Evolutionary conservation across 2,329 filamentous ascomycete species (phyloP), one percentile per base, ranked within the genome.

Genomic region (Calonectria pseudoturangicola): DNA sequence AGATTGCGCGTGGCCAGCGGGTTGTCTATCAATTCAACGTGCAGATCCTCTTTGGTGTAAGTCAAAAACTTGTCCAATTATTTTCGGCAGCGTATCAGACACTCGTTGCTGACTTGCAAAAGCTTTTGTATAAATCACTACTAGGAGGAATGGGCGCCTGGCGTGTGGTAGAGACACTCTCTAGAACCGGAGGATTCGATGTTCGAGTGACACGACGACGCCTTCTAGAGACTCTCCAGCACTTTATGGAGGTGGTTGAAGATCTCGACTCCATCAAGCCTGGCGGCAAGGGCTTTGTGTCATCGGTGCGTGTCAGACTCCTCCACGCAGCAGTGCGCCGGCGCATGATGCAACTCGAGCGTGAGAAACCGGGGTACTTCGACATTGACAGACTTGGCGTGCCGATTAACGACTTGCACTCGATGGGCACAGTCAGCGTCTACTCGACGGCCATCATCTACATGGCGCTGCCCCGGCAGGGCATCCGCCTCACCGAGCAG

Each of bases 11-110:
- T 78, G 94, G 94, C 0, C 94, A 96, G 81, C 90, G 93, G 76
- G 90, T 95, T 0, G 95, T 95, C 79, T 95, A 94, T 82, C 90
- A 94, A 43, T 96, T 95, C 82, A 93, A 91, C 21, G 91, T 91
- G 0, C 90, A 93, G 0, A 89, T 89, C 27, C 83, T 95, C 25
- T 93, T 92, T 9, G 91, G 85, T 12, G 87, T 87, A 79, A 78
- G 83, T 77, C 43, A 45, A 43, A 21, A n/a, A 33, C 21, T 21
- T 2, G 21, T n/a, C 21, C 15, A 13, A 27, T 60, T 6, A 18
- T 13, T 25, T 1, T 13, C 6, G 1, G 8, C 36, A 5, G 3
- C 7, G 39, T 16, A 13, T 68, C 73, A 9, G 69, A 51, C 21
- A 1, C 33, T 15, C 39, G 10, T 41, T 51, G 16, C 58, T 62